Evolutionary conservation across 1,284 basidiomycete species (phyloP).

Genomic region (Apiotrichum gracile): DNA sequence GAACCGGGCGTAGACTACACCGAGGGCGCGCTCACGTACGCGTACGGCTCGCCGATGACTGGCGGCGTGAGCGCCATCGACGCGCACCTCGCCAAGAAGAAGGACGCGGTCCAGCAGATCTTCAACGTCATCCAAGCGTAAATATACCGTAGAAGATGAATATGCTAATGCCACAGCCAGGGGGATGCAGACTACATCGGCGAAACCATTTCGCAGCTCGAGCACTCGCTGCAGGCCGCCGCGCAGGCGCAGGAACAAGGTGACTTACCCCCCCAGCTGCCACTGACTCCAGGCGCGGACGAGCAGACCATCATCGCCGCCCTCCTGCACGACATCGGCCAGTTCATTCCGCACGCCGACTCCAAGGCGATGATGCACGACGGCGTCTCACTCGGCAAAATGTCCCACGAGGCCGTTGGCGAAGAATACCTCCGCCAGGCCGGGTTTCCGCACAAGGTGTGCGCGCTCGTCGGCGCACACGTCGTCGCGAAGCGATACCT

Average conservation of each 20-base stretch:
- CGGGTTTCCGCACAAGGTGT: constrained; percentile 33
- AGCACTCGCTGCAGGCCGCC: constrained; percentile 32
- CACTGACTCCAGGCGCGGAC: constrained; percentile 24
- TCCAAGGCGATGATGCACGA: constrained; percentile 22
- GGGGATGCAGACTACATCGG: constrained; percentile 29
- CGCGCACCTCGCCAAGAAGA: constrained; percentile 3
- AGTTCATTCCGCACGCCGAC: constrained; percentile 28
- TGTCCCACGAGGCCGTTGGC: constrained; percentile 32
- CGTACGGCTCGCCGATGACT: constrained; percentile 22
- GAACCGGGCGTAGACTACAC: constrained; percentile 31
- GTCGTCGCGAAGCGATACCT: constrained; percentile 37
- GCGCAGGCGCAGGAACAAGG: constrained; percentile 12
- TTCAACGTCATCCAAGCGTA: constrained; percentile 19
- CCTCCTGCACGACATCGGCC: constrained; percentile 39
- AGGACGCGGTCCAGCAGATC: constrained; percentile 11
- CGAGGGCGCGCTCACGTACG: constrained; percentile 27
- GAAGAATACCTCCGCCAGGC: constrained; percentile 26
- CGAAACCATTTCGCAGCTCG: constrained; percentile 30
- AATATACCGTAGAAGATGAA: not conserved
- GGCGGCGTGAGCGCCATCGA: constrained; percentile 23
- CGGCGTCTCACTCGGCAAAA: constrained; percentile 23
- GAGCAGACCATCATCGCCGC: constrained; percentile 35
- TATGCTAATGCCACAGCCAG: constrained; percentile 14
- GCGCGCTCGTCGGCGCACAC: constrained; percentile 31
- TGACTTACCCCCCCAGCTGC: not conserved